Evolutionary conservation across 2,329 filamentous ascomycete genomes (phyloP).

Genomic region (Aspergillus spinulosporus): DNA sequence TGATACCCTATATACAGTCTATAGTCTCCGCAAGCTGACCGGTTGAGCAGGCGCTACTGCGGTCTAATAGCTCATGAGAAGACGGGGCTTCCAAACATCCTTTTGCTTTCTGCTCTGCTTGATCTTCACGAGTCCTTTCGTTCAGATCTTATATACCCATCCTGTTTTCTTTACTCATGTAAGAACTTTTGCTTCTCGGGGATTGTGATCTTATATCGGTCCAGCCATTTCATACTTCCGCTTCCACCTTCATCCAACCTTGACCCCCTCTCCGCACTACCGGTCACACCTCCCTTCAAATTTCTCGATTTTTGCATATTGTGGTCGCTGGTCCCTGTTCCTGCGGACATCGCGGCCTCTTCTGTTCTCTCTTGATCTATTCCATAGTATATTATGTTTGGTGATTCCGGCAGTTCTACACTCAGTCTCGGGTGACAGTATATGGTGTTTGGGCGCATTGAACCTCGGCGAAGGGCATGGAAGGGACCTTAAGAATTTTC

Average conservation of each 20-base stretch:
- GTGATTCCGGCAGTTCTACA: slow-evolving; percentile 25
- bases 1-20: slow-evolving; percentile 1
- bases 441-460: slow-evolving; percentile 27
- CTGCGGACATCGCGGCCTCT: slow-evolving; percentile 17
- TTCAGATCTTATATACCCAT: slow-evolving; percentile 31
- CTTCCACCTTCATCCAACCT: slow-evolving; percentile 6
- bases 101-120: slow-evolving; percentile 28
- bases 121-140: slow-evolving; percentile 30
- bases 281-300: slow-evolving; percentile 9
- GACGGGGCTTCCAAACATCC: slow-evolving; percentile 20
- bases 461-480: slow-evolving; percentile 9
- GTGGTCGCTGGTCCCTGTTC: slow-evolving; percentile 19
- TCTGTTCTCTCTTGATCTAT: slow-evolving; percentile 10
- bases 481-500: slow-evolving; percentile 2
- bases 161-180: slow-evolving; percentile 24
- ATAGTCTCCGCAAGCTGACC: slow-evolving; percentile 25
- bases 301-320: slow-evolving; percentile 19
- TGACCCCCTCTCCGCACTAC: not conserved
- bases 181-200: slow-evolving; percentile 23
- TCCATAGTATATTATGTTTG: slow-evolving; percentile 19
- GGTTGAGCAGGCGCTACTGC: slow-evolving; percentile 40
- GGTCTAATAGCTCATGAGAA: slow-evolving; percentile 52
- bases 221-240: slow-evolving; percentile 11
- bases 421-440: slow-evolving; percentile 14
- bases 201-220: slow-evolving; percentile 16